Percentiles rank a stretch among this genome's conserved stretches.
Conservation (phyloP, 2,329 filamentous ascomycete species). For the Calonectria honghensis region DNA sequence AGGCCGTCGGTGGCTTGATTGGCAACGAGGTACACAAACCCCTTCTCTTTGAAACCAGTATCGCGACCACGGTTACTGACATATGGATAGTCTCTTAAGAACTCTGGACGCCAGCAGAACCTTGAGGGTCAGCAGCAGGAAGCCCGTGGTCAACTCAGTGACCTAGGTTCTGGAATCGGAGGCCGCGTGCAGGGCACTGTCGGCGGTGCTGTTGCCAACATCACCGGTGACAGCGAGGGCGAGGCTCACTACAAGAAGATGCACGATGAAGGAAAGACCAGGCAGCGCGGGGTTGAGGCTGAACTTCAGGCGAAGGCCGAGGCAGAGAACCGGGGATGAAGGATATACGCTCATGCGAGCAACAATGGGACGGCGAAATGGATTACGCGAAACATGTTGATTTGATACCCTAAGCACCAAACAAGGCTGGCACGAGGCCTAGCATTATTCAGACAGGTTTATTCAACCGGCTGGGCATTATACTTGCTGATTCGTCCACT, state of each 20-base stretch:
- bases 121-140: slow-evolving; percentile 86
- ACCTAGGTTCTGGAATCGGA: slow-evolving; percentile 79
- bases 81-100: slow-evolving; percentile 76
- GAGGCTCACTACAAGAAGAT: slow-evolving; percentile 79
- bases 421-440: neutral
- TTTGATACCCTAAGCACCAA: slow-evolving; percentile 38
- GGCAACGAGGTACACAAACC: slow-evolving; percentile 78
- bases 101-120: slow-evolving; percentile 85
- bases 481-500: neutral
- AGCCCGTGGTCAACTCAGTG: slow-evolving; percentile 86
- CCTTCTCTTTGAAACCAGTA: slow-evolving; percentile 5
- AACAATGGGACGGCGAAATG: neutral
- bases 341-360: neutral
- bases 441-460: slow-evolving; percentile 25
- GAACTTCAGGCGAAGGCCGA: slow-evolving; percentile 85
- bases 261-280: slow-evolving; percentile 89
- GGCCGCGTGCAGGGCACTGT: slow-evolving; percentile 83
- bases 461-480: neutral
- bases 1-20: slow-evolving; percentile 83
- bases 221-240: slow-evolving; percentile 81
- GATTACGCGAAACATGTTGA: slow-evolving; percentile 24
- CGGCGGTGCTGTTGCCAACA: slow-evolving; percentile 80
- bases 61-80: slow-evolving; percentile 29
- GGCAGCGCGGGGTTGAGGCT: slow-evolving; percentile 87
- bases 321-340: slow-evolving; percentile 57